Evolutionary conservation across 2,329 filamentous ascomycete genomes (phyloP).

Genomic region (Pseudopithomyces chartarum): DNA sequence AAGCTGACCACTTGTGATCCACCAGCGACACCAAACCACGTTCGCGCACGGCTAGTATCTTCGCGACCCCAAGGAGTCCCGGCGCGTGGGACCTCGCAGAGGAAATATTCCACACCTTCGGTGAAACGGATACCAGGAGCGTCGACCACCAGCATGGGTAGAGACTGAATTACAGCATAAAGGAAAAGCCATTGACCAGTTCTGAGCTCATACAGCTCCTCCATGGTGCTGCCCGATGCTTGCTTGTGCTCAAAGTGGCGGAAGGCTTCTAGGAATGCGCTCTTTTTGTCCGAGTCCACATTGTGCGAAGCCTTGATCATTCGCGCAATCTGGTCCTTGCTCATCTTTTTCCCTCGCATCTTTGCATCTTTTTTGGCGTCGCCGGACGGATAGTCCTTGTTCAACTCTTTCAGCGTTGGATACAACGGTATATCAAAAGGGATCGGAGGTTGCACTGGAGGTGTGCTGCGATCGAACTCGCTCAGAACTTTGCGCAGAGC

Average conservation of each 20-base stretch:
- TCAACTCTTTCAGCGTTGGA: conserved; percentile 70
- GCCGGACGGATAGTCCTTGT: conserved; percentile 67
- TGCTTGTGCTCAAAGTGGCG: conserved; percentile 73
- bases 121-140: conserved; percentile 71
- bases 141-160: conserved; percentile 79
- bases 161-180: conserved; percentile 75
- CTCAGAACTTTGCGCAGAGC: conserved; percentile 79
- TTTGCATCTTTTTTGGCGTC: conserved; percentile 76
- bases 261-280: conserved; percentile 71
- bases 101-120: conserved; percentile 79
- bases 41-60: conserved; percentile 59
- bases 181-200: conserved; percentile 82
- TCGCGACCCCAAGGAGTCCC: conserved; percentile 76
- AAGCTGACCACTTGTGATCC: conserved; percentile 65
- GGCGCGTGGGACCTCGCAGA: conserved; percentile 75
- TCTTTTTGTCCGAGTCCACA: conserved; percentile 66
- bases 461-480: conserved; percentile 87
- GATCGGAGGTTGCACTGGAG: conserved; percentile 87
- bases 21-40: conserved; percentile 77
- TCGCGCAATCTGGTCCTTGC: conserved; percentile 76
- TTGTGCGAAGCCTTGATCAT: conserved; percentile 85
- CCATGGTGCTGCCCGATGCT: conserved; percentile 64
- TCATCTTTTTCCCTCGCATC: conserved; percentile 72
- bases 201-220: conserved; percentile 73
- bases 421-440: conserved; percentile 86